Percentiles rank a stretch among this genome's conserved stretches.
These are phyloP conservation scores for Collybia sp. DNA, from an alignment of 768 basidiomycete species.

Conservation along the genomic window DNA sequence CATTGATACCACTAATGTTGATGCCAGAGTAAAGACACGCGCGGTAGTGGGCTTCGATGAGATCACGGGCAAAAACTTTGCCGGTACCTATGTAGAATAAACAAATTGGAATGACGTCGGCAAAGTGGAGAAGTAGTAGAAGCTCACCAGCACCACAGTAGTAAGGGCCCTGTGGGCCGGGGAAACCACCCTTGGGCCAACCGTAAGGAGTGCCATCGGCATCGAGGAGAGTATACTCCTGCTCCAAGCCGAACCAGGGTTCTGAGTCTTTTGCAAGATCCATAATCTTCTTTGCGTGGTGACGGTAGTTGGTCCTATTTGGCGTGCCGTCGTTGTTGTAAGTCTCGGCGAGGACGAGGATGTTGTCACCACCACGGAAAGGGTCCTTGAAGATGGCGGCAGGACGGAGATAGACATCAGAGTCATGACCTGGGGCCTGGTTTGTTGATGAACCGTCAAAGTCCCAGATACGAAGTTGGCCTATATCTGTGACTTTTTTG, in stretches of 20 bases:
- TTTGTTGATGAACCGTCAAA: conserved; percentile 98
- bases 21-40: conserved; percentile 93
- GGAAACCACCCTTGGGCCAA: conserved; percentile 99
- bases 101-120: background rate
- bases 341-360: conserved; percentile 93
- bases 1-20: conserved; percentile 99
- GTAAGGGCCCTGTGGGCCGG: conserved; percentile 98
- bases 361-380: conserved; percentile 98
- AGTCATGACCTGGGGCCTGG: conserved; percentile 94
- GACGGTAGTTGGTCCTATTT: conserved; percentile 94
- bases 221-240: conserved; percentile 98
- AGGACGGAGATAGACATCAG: conserved; percentile 97
- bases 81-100: conserved; percentile 76
- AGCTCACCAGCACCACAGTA: conserved; percentile 95
- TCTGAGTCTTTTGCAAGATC: conserved; percentile 74
- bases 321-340: conserved; percentile 99
- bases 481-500: conserved; percentile 83
- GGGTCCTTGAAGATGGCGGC: conserved; percentile 98
- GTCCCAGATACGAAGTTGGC: conserved; percentile 95
- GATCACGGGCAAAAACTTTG: conserved; percentile 97
- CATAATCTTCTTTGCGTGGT: conserved; percentile 93
- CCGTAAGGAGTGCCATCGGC: conserved; percentile 86
- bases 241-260: conserved; percentile 99
- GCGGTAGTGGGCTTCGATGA: conserved; percentile 99
- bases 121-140: background rate